phyloP scores from a whole-genome alignment of 1,284 basidiomycete species.

The Austropuccinia psidii region DNA sequence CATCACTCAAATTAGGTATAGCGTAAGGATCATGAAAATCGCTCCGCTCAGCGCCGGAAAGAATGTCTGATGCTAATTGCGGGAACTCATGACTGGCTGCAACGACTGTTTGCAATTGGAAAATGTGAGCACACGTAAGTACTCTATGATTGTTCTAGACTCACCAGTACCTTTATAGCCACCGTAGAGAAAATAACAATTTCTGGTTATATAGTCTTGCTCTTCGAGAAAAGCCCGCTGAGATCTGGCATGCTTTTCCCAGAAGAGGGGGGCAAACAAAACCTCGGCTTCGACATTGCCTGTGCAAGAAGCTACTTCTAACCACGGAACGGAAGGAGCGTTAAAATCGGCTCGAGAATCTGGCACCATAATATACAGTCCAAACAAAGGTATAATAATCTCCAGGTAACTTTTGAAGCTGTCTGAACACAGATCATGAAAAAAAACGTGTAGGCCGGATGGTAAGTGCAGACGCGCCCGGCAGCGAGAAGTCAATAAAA shows the following conservation, averaged over 20 bases:
- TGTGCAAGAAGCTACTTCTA: slow-evolving; percentile 14
- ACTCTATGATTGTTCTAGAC: no score
- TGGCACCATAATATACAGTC: slow-evolving; percentile 12
- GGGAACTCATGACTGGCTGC: slow-evolving; percentile 1
- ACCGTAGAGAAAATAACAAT: slow-evolving; percentile 14
- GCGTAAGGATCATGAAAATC: slow-evolving; percentile 14
- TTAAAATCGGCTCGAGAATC: slow-evolving; percentile 9
- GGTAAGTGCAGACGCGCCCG: slow-evolving; percentile 5
- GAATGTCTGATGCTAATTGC: neutral
- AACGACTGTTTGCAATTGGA: no score
- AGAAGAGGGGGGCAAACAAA: neutral
- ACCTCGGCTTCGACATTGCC: slow-evolving; percentile 4
- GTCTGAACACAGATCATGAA: slow-evolving; percentile 13
- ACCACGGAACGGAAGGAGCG: slow-evolving; percentile 10
- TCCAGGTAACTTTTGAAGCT: slow-evolving; percentile 8
- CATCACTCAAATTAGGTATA: slow-evolving; percentile 12
- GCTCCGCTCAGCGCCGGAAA: neutral
- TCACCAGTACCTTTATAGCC: neutral
- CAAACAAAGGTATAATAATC: neutral
- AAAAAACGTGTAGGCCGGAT: slow-evolving; percentile 6
- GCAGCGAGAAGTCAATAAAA: slow-evolving; percentile 4
- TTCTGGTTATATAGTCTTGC: slow-evolving; percentile 11
- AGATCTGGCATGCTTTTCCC: slow-evolving; percentile 7
- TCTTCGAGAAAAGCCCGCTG: slow-evolving; percentile 15
- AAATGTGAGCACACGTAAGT: no score